Conservation (phyloP, 2,329 filamentous ascomycete genomes). For the Tolypocladium album region DNA sequence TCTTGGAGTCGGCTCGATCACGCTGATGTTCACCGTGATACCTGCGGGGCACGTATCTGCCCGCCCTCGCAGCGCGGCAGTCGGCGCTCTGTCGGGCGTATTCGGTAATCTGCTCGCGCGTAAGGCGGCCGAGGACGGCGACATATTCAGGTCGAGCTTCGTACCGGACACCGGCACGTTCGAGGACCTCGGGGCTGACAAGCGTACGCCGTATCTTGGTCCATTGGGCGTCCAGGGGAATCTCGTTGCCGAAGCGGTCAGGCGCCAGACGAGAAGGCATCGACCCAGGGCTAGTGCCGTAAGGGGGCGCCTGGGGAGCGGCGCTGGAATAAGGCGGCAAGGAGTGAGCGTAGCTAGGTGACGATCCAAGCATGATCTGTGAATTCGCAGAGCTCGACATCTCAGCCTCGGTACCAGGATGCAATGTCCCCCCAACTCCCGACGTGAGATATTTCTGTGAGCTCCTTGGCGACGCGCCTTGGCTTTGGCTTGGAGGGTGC, state of each 20-base stretch:
- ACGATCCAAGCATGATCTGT: slow-evolving; percentile 18
- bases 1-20: slow-evolving; percentile 20
- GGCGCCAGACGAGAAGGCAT: slow-evolving; percentile 35
- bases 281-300: slow-evolving; percentile 20
- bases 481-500: slow-evolving; percentile 20
- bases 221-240: slow-evolving; percentile 46
- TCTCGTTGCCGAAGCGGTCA: slow-evolving; percentile 45
- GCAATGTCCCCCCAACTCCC: slow-evolving; percentile 16
- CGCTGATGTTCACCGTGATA: slow-evolving; percentile 6
- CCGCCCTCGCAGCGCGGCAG: slow-evolving; percentile 29
- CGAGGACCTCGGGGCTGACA: slow-evolving; percentile 47
- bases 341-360: slow-evolving; percentile 29
- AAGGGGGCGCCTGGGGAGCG: slow-evolving; percentile 17
- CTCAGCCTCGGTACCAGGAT: slow-evolving; percentile 11
- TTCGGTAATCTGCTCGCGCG: slow-evolving; percentile 38
- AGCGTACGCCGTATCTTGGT: slow-evolving; percentile 44
- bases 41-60: slow-evolving; percentile 3
- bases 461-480: slow-evolving; percentile 24
- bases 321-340: slow-evolving; percentile 15
- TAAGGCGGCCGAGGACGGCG: slow-evolving; percentile 45
- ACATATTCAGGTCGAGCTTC: slow-evolving; percentile 51
- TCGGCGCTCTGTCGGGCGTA: slow-evolving; percentile 39
- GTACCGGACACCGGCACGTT: slow-evolving; percentile 44
- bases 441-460: slow-evolving; percentile 22
- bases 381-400: slow-evolving; percentile 21